Evolutionary conservation across 208 protist species (phyloP), one percentile per base, ranked within the genome.

Genomic region (Wallacemonas sp.): DNA sequence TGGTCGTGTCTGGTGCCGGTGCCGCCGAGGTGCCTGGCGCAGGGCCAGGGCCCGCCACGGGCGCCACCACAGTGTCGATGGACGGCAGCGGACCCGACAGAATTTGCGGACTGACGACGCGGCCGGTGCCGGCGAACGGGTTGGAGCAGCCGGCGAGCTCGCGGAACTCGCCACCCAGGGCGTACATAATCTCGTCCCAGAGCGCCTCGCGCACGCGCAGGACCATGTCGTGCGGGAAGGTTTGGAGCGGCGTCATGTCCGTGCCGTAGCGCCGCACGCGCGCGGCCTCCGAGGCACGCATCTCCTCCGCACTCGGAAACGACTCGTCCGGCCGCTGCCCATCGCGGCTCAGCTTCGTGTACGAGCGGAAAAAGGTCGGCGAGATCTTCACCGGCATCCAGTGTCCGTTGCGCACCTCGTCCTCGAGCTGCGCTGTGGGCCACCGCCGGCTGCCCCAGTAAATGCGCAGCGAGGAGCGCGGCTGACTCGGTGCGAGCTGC

Each of bases 391-490:
- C 82, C 1, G 89, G 80, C 55, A 93, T 89, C 84, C 86, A 95
- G 62, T 93, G 87, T 11, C 89, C 89, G 48, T 91, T 90, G n/a
- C 72, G 78, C 26, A 95, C 83, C 64, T 95, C 89, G 20, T 78
- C 59, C 66, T 90, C 81, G 4, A 95, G 65, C 62, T 92, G 84
- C 28, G 70, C 72, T 0, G 89, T 91, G 12, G 87, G 67, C 89
- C 89, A 95, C 8, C 81, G 82, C 78, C 91, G 91, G 61, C 74
- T 84, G 29, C 89, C 89, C 89, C 89, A 95, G 75, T 93, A 95
- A 18, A 95, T 71, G 22, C 89, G 84, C 55, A 93, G 67, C 18
- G 80, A 87, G n/a, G 86, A 87, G 23, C 89, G 81, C 48, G 82
- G 86, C 72, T 90, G 83, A 2, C 89, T 87, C 41, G 67, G 49